These are phyloP conservation scores for Backusella circina DNA, from an alignment of 192 early-diverging fungal species.

Conservation along the genomic window DNA sequence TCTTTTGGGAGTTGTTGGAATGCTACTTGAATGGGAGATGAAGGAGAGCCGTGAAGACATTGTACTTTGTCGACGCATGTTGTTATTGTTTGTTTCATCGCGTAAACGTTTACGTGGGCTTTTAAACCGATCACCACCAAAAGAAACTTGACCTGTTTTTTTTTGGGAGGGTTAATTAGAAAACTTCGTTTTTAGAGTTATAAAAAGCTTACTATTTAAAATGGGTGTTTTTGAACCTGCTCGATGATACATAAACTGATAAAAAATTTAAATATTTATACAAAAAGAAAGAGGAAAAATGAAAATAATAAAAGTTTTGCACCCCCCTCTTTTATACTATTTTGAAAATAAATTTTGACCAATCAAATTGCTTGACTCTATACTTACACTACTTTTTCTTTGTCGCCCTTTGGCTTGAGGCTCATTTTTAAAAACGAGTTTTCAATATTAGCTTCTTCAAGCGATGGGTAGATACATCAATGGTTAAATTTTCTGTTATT, in stretches of 20 bases:
- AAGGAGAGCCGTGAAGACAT: not conserved
- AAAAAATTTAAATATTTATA: not conserved
- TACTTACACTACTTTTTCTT: no score
- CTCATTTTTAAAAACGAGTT: no score
- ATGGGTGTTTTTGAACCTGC: not conserved
- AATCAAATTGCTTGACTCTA: no score
- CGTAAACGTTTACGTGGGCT: not conserved
- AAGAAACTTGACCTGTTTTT: not conserved
- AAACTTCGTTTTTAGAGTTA: not conserved
- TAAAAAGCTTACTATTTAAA: not conserved
- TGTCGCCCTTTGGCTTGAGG: no score
- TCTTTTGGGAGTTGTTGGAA: not conserved
- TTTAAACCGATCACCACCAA: not conserved
- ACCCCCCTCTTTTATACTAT: not conserved
- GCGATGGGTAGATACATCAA: no score
- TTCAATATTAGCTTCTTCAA: no score
- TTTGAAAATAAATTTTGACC: no score
- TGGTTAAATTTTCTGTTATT: no score
- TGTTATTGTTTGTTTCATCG: not conserved
- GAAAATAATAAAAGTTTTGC: not conserved
- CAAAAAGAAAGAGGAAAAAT: not conserved
- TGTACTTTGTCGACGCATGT: not conserved
- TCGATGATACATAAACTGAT: not conserved
- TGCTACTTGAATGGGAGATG: not conserved
- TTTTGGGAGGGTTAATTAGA: not conserved